Percentiles rank a stretch among this genome's conserved stretches.
These are phyloP conservation scores for Phytopythium cucurbitacearum DNA, from an alignment of 352 stramenopile species.

Conservation along the genomic window DNA sequence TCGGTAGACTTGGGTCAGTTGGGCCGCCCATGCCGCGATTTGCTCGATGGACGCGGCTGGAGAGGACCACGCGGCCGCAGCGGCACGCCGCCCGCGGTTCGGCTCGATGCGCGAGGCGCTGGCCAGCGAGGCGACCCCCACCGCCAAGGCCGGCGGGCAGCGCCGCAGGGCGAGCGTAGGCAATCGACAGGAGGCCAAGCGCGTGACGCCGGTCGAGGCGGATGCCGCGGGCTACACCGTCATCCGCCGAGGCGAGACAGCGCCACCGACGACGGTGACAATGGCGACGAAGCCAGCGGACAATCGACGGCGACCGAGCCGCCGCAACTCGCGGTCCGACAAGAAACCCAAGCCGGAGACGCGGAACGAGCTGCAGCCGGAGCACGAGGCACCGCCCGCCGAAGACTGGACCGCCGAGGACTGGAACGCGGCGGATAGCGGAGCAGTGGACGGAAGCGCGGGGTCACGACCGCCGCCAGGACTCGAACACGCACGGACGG, in stretches of 20 bases:
- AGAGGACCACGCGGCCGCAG: slow-evolving; percentile 2
- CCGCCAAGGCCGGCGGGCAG: slow-evolving; percentile 24
- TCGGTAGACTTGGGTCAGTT: no score
- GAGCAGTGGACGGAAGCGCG: no score
- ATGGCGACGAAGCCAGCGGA: background rate
- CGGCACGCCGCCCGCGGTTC: slow-evolving; percentile 24
- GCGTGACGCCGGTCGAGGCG: slow-evolving; percentile 7
- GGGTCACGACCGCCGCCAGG: no score
- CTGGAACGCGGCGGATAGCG: no score
- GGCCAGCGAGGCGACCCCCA: slow-evolving; percentile 23
- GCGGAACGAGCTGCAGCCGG: slow-evolving; percentile 10
- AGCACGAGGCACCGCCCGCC: background rate
- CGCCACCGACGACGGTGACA: background rate
- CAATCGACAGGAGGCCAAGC: slow-evolving; percentile 11
- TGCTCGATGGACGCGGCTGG: background rate
- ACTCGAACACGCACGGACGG: no score
- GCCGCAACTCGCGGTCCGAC: slow-evolving; percentile 11
- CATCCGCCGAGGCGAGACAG: slow-evolving; percentile 27
- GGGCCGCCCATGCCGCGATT: no score
- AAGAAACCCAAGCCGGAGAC: slow-evolving; percentile 1
- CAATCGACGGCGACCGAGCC: background rate
- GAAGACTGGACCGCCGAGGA: no score
- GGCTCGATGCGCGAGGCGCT: slow-evolving; percentile 41
- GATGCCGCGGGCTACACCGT: slow-evolving; percentile 55
- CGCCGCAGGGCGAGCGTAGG: slow-evolving; percentile 10